Evolutionary conservation across 148 eudicot genomes (phyloP).

Genomic region (Rhododendron henanense): DNA sequence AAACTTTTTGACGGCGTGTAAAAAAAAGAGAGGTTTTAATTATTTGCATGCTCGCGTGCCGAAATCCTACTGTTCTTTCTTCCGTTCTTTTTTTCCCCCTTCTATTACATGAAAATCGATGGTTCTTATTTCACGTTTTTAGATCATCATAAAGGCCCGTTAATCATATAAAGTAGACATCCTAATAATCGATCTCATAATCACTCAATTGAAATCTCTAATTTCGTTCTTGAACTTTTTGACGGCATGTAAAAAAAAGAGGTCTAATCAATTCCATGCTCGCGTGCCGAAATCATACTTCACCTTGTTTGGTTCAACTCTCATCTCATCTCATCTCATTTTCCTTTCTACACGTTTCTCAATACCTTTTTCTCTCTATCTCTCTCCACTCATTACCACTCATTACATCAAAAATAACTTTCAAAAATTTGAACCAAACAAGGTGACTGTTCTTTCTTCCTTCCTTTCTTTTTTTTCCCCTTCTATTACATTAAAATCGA

Average conservation of each 20-base stretch:
- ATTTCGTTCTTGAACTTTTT: neutral
- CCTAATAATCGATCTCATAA: neutral
- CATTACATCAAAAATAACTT: no score
- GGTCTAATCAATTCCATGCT: neutral
- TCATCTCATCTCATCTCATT: no score
- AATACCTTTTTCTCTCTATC: no score
- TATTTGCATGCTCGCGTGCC: neutral
- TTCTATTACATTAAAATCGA: neutral
- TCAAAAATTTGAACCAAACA: no score
- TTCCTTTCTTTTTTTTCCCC: no score
- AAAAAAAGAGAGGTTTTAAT: neutral
- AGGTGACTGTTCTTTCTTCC: neutral
- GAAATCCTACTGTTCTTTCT: neutral
- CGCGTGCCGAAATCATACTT: neutral
- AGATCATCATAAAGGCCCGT: constrained; percentile 25
- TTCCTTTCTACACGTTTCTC: no score
- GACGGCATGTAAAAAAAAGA: neutral
- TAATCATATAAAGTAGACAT: constrained; percentile 23
- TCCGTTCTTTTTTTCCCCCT: no score
- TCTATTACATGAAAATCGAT: neutral
- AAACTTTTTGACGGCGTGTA: neutral
- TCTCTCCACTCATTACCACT: no score
- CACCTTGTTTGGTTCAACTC: no score
- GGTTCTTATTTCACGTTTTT: neutral
- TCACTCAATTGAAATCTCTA: neutral